Conservation (phyloP, 2,329 filamentous ascomycete genomes). For the Monilinia aucupariae region DNA sequence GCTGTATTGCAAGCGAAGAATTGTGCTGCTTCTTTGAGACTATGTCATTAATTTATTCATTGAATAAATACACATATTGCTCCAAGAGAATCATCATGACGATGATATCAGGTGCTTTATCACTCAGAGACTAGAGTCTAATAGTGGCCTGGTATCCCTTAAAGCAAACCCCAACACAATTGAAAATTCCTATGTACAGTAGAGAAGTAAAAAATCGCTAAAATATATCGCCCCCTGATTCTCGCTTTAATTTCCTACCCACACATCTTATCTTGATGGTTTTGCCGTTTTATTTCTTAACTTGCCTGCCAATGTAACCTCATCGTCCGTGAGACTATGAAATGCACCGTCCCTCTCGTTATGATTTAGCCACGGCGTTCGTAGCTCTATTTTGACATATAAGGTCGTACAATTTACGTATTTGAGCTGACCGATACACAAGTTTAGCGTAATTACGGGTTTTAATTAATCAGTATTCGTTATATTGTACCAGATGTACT, state of each 20-base stretch:
- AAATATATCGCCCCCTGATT: not conserved
- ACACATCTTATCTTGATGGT: conserved; percentile 11
- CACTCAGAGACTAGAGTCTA: conserved; percentile 1
- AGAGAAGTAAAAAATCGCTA: not conserved
- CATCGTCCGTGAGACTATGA: conserved; percentile 8
- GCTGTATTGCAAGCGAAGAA: not conserved
- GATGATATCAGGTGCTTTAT: not conserved
- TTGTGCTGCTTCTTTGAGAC: not conserved
- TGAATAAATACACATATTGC: conserved; percentile 1
- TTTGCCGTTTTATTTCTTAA: conserved; percentile 19
- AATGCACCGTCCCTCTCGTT: not conserved
- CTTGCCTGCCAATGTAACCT: conserved; percentile 20
- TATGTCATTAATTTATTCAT: conserved; percentile 1
- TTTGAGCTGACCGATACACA: too few species aligned
- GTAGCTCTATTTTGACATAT: conserved; percentile 9
- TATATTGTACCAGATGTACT: too few species aligned
- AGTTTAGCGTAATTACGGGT: too few species aligned
- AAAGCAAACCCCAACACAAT: not conserved
- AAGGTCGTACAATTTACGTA: too few species aligned
- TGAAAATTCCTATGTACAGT: not conserved
- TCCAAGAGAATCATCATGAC: not conserved
- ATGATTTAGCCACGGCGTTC: conserved; percentile 9
- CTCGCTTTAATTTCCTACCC: conserved; percentile 1
- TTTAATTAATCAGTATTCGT: too few species aligned
- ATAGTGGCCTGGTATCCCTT: not conserved